These are phyloP conservation scores for Desmodesmus armatus DNA, from an alignment of 139 green algal species.

Conservation along the genomic window DNA sequence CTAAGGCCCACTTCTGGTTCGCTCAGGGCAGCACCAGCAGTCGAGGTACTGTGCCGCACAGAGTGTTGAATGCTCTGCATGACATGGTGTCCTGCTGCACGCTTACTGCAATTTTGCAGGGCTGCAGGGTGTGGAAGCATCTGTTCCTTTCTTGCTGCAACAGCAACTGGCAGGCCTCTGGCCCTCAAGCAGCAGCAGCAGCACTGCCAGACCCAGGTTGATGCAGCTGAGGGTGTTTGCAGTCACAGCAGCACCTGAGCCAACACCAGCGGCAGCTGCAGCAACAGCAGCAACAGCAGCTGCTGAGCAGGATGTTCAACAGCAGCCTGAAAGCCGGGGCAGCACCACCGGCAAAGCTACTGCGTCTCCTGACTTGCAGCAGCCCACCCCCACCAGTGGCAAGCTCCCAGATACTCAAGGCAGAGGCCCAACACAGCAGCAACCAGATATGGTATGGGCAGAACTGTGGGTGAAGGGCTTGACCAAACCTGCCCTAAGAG, in stretches of 20 bases:
- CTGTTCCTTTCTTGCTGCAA: conserved; percentile 11
- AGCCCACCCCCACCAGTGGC: not conserved
- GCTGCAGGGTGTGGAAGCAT: not conserved
- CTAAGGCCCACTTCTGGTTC: not conserved
- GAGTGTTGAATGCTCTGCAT: not conserved
- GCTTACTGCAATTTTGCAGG: not conserved
- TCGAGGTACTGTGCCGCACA: too few relatives aligned
- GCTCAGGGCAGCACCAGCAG: not conserved
- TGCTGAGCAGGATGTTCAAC: not conserved
- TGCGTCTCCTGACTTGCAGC: not conserved
- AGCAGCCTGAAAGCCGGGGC: not conserved
- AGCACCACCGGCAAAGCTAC: not conserved
- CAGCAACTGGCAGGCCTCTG: not conserved
- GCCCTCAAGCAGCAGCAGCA: too few relatives aligned
- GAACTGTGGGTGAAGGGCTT: not conserved
- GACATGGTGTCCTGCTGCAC: not conserved
- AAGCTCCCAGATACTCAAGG: not conserved
- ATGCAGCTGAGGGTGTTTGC: conserved; percentile 19
- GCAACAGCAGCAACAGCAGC: not conserved
- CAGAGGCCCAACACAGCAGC: not conserved
- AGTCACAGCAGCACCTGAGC: not conserved
- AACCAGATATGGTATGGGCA: not conserved
- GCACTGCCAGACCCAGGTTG: not conserved
- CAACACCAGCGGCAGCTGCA: not conserved
- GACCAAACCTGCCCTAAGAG: not conserved